Conservation (phyloP, 495 filamentous ascomycete genomes). For the Tuber magnatum region DNA sequence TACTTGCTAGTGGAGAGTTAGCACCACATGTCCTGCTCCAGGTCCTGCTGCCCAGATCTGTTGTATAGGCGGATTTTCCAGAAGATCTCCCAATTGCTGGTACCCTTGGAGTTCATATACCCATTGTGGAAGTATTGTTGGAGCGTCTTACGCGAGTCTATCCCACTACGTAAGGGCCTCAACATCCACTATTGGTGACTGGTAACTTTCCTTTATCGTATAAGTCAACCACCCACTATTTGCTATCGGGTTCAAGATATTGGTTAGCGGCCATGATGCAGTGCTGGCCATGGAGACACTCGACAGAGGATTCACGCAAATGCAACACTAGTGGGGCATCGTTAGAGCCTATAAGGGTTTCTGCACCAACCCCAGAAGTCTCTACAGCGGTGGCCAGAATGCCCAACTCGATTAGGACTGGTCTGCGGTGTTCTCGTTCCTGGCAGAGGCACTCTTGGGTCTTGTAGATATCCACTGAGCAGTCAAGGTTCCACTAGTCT, state of each 20-base stretch:
- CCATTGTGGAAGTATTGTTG: constrained; percentile 4
- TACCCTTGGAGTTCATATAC: constrained; percentile 11
- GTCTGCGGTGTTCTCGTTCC: constrained; percentile 13
- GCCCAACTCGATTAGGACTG: constrained; percentile 12
- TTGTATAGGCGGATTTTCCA: constrained; percentile 16
- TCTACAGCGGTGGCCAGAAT: background rate
- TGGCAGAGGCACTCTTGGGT: constrained; percentile 5
- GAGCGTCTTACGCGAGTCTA: background rate
- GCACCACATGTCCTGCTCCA: constrained; percentile 18
- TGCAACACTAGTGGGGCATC: background rate
- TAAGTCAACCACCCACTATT: constrained; percentile 13
- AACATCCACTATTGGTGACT: background rate
- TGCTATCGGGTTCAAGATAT: constrained; percentile 2
- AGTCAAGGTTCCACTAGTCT: constrained; percentile 21
- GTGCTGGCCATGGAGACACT: constrained; percentile 18
- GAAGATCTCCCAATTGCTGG: constrained; percentile 22
- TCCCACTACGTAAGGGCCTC: background rate
- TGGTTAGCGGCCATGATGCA: constrained; percentile 9
- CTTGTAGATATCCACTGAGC: constrained; percentile 12
- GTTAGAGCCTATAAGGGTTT: background rate
- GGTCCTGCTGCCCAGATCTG: constrained; percentile 1
- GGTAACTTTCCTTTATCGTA: constrained; percentile 3
- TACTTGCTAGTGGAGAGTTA: constrained; percentile 14
- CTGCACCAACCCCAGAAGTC: background rate
- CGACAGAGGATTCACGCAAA: constrained; percentile 6